Evolutionary conservation across 2,329 filamentous ascomycete species (phyloP).

Genomic region (Paramyrothecium roridum): DNA sequence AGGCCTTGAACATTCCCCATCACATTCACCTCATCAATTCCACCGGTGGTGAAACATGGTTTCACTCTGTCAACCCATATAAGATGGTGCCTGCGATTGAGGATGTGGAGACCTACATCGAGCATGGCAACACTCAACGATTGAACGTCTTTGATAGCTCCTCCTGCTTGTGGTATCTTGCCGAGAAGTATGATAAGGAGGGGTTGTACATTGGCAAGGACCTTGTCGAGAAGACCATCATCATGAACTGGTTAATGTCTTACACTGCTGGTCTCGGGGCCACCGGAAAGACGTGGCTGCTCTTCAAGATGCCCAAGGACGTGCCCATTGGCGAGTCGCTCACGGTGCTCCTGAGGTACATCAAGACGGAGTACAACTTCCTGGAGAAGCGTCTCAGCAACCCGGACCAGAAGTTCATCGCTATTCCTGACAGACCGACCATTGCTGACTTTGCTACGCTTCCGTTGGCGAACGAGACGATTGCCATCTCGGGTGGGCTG

Average conservation of each 20-base stretch:
- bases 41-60: no score
- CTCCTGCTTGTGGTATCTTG: conserved; percentile 1
- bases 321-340: not conserved
- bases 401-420: conserved; percentile 7
- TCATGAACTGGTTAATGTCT: conserved; percentile 4
- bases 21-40: no score
- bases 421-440: conserved; percentile 6
- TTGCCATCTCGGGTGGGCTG: conserved; percentile 2
- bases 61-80: no score
- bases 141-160: conserved; percentile 5
- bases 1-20: no score
- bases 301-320: conserved; percentile 1
- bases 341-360: no score
- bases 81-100: no score
- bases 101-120: no score
- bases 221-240: not conserved
- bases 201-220: not conserved
- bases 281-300: conserved; percentile 3
- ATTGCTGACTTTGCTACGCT: conserved; percentile 10
- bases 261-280: conserved; percentile 5
- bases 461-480: conserved; percentile 8
- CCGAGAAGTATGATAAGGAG: conserved; percentile 3
- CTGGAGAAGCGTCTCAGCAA: conserved; percentile 2
- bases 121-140: not conserved
- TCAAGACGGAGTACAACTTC: no score